Conservation (phyloP, 345 rosid species). For the Anacardium occidentale region DNA sequence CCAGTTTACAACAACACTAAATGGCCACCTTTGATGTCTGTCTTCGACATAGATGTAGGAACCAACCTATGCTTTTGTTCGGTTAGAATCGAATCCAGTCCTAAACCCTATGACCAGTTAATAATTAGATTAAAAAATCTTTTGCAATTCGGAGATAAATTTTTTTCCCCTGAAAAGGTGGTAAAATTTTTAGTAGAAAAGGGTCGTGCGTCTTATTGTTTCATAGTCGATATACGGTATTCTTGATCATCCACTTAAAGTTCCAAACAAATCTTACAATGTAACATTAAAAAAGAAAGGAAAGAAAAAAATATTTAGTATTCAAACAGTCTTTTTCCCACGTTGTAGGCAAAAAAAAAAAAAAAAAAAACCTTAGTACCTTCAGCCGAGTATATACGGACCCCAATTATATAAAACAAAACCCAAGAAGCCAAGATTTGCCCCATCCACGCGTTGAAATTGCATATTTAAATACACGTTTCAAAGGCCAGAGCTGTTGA, state of each 20-base stretch:
- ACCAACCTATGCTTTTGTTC: too few species aligned
- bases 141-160: too few species aligned
- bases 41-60: too few species aligned
- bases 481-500: not conserved
- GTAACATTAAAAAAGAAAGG: not conserved
- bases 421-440: not conserved
- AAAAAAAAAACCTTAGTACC: not conserved
- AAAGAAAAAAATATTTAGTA: too few species aligned
- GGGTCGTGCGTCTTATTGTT: not conserved
- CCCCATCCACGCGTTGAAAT: not conserved
- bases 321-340: not conserved
- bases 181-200: not conserved
- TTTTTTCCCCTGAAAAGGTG: not conserved
- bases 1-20: too few species aligned
- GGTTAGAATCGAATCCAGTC: too few species aligned
- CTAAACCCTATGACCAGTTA: too few species aligned
- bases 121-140: too few species aligned
- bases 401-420: not conserved
- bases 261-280: not conserved
- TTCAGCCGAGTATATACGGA: not conserved
- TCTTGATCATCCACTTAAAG: not conserved
- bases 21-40: too few species aligned
- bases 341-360: conserved; percentile 1
- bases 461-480: not conserved
- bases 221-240: not conserved